A percentile compares a stretch with the other conserved stretches of the same genome.
phyloP scores from a whole-genome alignment of 83 land plant species.

The Isoetes engelmannii region DNA sequence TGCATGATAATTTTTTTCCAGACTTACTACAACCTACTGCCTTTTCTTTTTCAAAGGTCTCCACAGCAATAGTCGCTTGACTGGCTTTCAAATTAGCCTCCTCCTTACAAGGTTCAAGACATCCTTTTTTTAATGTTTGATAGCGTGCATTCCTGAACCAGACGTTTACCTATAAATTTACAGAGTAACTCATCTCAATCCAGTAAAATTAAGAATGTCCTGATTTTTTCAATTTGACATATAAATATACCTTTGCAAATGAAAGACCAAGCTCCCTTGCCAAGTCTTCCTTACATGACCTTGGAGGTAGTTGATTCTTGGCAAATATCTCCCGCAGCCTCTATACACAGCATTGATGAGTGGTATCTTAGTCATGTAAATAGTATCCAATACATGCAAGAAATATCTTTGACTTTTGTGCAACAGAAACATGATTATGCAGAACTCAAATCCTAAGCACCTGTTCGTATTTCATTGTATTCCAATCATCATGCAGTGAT shows the following conservation, averaged over 20 bases:
- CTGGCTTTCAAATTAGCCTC: background rate
- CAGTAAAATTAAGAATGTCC: background rate
- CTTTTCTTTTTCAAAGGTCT: background rate
- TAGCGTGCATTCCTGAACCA: constrained; percentile 30
- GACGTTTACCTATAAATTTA: constrained; percentile 22
- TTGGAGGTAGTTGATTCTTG: constrained; percentile 26
- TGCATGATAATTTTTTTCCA: no score
- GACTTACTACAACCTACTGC: background rate
- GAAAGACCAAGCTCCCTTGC: constrained; percentile 29
- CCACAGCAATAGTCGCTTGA: background rate
- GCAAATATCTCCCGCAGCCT: constrained; percentile 12
- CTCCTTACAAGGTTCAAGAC: constrained; percentile 9
- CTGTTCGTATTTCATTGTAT: background rate
- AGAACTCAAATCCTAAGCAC: background rate
- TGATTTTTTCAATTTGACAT: background rate
- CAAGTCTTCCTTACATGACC: constrained; percentile 30
- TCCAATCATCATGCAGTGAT: background rate
- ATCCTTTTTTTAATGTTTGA: constrained; percentile 26
- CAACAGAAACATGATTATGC: background rate
- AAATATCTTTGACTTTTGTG: background rate
- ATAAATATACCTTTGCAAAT: constrained; percentile 16
- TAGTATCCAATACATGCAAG: no score
- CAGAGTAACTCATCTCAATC: background rate
- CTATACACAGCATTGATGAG: background rate
- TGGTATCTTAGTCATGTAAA: no score